Evolutionary conservation across 2,329 filamentous ascomycete species (phyloP), one percentile per base, ranked within the genome.

Genomic region (Colletotrichum sp.): DNA sequence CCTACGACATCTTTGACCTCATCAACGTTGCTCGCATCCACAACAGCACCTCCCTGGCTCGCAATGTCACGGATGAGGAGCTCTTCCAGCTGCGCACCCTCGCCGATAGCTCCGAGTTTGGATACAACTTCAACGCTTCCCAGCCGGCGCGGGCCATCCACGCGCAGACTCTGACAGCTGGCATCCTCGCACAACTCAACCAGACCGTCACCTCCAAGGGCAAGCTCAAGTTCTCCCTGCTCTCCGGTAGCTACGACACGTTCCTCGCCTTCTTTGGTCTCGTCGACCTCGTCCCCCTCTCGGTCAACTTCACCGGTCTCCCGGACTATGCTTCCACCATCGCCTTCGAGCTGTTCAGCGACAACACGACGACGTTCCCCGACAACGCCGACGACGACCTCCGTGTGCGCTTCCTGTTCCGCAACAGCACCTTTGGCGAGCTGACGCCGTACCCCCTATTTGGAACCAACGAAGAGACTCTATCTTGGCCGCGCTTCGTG

Each of bases 281-380:
- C 15, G 74, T 79, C 0, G 80, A 79, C 30, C 80, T 85, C 39
- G 72, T 80, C 4, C 71, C 80, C 2, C 76, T 81, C 5, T 83
- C 81, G 10, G 69, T 76, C 3, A 72, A 83, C 74, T 84, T 85
- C 69, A 77, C 79, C 63, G 83, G 83, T 16, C 79, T 85, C 26
- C 83, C 83, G 8, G 82, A 83, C 3, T 85, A 85, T 28, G 83
- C 83, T 1, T 82, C 83, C n/a, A 84, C 83, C 65, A 82, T 85
- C 81, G 78, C 80, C 2, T 85, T 85, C 62, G 83, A 85, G 80
- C 80, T 84, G n/a, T 82, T 81, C 72, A 82, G 77, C 52, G 71
- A 70, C 13, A 77, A 81, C 28, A 72, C 78, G 36, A 60, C 80
- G 62, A 52, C 62, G 6, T 84, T 84, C 76, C 83, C 83, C 0